Percentiles rank a stretch among this genome's conserved stretches.
These are phyloP conservation scores for Pythium plurisporium DNA, from an alignment of 352 stramenopile species.

Conservation along the genomic window DNA sequence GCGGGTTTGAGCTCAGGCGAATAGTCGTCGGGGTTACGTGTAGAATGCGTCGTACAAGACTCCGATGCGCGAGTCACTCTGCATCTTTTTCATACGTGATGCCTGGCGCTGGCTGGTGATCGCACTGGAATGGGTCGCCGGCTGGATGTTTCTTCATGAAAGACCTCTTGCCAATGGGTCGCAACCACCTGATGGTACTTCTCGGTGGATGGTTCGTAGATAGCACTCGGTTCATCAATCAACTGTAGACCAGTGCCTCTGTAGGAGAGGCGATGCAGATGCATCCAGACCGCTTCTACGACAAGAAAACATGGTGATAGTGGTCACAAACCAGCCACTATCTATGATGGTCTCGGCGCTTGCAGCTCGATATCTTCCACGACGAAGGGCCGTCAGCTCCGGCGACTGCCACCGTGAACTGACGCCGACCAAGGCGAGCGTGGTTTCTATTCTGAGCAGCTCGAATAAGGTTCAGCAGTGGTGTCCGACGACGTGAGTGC, in stretches of 20 bases:
- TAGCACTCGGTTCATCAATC: constrained; percentile 27
- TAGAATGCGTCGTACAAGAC: constrained; percentile 31
- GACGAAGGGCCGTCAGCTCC: not conserved
- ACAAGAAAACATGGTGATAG: too few species aligned
- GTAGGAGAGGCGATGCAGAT: too few species aligned
- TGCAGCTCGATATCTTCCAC: not conserved
- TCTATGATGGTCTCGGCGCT: too few species aligned
- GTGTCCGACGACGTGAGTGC: too few species aligned
- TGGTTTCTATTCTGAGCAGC: too few species aligned
- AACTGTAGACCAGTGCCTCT: too few species aligned
- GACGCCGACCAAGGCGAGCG: too few species aligned
- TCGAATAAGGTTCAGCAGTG: too few species aligned
- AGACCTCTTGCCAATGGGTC: constrained; percentile 38
- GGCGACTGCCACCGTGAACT: too few species aligned
- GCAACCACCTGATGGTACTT: constrained; percentile 28
- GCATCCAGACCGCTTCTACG: too few species aligned
- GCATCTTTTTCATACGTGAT: not conserved
- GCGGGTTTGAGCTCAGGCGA: constrained; percentile 45
- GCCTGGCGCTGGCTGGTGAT: not conserved
- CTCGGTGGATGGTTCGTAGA: constrained; percentile 35
- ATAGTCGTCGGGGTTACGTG: constrained; percentile 34
- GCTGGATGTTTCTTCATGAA: constrained; percentile 7
- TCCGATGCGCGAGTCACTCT: constrained; percentile 10
- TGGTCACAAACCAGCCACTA: too few species aligned
- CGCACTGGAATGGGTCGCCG: constrained; percentile 17